Evolutionary conservation across 176 grass and related monocot species (phyloP).

Genomic region (Carex cristatella): DNA sequence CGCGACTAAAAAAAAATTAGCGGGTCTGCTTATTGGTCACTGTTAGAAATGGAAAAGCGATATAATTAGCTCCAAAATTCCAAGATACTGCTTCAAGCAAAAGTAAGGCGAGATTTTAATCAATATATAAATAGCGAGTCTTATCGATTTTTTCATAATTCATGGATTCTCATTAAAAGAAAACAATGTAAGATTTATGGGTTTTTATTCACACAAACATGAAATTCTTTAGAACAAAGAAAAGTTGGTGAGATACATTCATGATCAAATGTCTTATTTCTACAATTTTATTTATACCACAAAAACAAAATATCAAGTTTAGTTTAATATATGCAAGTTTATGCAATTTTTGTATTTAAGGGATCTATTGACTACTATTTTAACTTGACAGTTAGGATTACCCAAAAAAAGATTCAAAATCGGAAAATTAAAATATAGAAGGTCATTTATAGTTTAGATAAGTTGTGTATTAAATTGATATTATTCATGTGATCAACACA

Average conservation of each 20-base stretch:
- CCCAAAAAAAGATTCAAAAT: background rate
- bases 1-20: background rate
- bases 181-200: background rate
- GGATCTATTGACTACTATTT: background rate
- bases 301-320: background rate
- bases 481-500: background rate
- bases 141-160: background rate
- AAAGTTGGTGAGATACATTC: background rate
- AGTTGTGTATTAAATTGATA: background rate
- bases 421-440: background rate
- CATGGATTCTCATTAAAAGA: background rate
- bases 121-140: background rate
- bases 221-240: background rate
- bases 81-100: background rate
- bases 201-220: constrained; percentile 2
- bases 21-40: background rate
- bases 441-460: background rate
- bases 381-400: background rate
- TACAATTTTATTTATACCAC: background rate
- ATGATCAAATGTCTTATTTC: background rate
- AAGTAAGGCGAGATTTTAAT: background rate
- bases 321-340: background rate
- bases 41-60: background rate
- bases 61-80: background rate
- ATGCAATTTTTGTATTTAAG: background rate